Percentiles rank a stretch among this genome's conserved stretches.
These are phyloP conservation scores for Cymodocea nodosa DNA, from an alignment of 116 monocot genomes.

Conservation along the genomic window DNA sequence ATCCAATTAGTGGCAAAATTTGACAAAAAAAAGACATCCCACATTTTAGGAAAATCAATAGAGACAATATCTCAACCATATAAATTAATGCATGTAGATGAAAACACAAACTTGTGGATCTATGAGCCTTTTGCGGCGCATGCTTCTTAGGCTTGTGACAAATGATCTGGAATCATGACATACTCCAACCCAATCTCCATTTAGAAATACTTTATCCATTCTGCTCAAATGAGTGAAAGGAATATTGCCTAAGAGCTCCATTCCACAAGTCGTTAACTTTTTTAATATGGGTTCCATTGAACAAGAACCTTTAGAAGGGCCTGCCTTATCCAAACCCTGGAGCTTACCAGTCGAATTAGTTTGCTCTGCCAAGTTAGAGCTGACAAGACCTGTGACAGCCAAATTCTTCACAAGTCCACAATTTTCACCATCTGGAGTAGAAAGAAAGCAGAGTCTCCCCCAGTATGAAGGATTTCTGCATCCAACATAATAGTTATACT, in stretches of 20 bases:
- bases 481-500: neutral
- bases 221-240: conserved; percentile 19
- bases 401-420: conserved; percentile 93
- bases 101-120: conserved; percentile 38
- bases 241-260: conserved; percentile 45
- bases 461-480: conserved; percentile 88
- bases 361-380: conserved; percentile 33
- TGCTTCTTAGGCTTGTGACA: conserved; percentile 36
- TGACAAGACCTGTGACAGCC: conserved; percentile 63
- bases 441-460: conserved; percentile 87
- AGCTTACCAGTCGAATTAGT: neutral
- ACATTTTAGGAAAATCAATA: too few relatives aligned
- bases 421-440: conserved; percentile 94
- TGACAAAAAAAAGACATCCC: too few relatives aligned
- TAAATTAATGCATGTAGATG: too few relatives aligned
- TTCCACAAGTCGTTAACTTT: conserved; percentile 47
- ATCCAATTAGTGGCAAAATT: too few relatives aligned
- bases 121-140: conserved; percentile 40
- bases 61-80: too few relatives aligned
- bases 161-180: conserved; percentile 51
- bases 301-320: neutral
- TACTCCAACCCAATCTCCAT: conserved; percentile 79
- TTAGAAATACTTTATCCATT: conserved; percentile 65
- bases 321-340: conserved; percentile 3
- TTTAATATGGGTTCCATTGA: conserved; percentile 26